A percentile compares a stretch with the other conserved stretches of the same genome.
These are phyloP conservation scores for Boehmeria nivea DNA, from an alignment of 306 rosid species.

Conservation along the genomic window DNA sequence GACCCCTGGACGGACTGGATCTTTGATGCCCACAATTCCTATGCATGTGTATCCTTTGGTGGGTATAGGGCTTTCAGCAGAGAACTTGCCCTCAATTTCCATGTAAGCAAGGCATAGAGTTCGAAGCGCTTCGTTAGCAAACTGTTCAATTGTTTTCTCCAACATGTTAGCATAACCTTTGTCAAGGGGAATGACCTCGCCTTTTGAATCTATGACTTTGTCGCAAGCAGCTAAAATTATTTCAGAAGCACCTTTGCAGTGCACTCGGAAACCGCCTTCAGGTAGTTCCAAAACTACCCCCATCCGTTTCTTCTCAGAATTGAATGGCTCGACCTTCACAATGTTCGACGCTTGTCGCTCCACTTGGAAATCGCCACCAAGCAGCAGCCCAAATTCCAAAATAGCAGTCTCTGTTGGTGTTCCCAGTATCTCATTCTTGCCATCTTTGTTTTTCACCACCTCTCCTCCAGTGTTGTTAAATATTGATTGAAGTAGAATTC, in stretches of 20 bases:
- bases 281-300: constrained; percentile 71
- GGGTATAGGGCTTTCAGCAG: constrained; percentile 52
- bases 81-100: constrained; percentile 51
- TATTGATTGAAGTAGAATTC: constrained; percentile 72
- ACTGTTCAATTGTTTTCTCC: constrained; percentile 57
- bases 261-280: constrained; percentile 66
- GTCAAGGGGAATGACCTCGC: constrained; percentile 57
- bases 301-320: constrained; percentile 82
- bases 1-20: constrained; percentile 96
- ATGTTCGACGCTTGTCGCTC: constrained; percentile 52
- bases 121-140: constrained; percentile 89
- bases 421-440: constrained; percentile 67
- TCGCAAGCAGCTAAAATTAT: constrained; percentile 75
- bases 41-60: constrained; percentile 66
- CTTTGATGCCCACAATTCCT: constrained; percentile 95
- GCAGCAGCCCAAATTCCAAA: constrained; percentile 69
- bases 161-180: constrained; percentile 41
- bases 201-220: constrained; percentile 52
- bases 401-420: constrained; percentile 91
- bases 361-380: constrained; percentile 67
- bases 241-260: constrained; percentile 95
- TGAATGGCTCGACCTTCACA: constrained; percentile 90
- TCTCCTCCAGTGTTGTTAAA: constrained; percentile 96
- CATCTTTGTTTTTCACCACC: constrained; percentile 67
- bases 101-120: constrained; percentile 86